Evolutionary conservation across 164 flowering plant species (phyloP).

Genomic region (Dillenia turbinata): DNA sequence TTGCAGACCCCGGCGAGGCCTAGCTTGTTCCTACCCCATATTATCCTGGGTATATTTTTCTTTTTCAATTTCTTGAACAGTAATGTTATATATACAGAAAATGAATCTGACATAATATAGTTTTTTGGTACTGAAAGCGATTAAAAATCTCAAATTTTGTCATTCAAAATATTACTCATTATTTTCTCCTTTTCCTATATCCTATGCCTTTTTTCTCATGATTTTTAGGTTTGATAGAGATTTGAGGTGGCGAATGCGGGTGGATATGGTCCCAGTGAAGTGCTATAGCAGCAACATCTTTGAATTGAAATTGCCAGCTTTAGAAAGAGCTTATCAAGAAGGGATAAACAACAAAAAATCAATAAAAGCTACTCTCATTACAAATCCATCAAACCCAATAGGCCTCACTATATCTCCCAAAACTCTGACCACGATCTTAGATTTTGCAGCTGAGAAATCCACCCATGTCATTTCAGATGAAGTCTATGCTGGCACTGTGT

Average conservation of each 20-base stretch:
- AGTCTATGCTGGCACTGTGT: slow-evolving; percentile 64
- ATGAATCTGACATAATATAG: too few species aligned
- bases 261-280: slow-evolving; percentile 69
- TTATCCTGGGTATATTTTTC: slow-evolving; percentile 55
- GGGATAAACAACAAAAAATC: slow-evolving; percentile 49
- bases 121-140: too few species aligned
- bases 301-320: slow-evolving; percentile 38
- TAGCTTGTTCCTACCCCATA: slow-evolving; percentile 71
- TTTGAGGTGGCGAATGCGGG: slow-evolving; percentile 56
- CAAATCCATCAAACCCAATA: slow-evolving; percentile 84
- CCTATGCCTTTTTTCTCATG: not conserved
- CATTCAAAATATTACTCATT: not conserved
- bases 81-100: not conserved
- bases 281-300: slow-evolving; percentile 73
- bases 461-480: slow-evolving; percentile 79
- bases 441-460: slow-evolving; percentile 67
- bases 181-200: not conserved
- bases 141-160: too few species aligned
- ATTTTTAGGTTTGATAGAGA: slow-evolving; percentile 74
- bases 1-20: slow-evolving; percentile 71
- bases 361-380: slow-evolving; percentile 68
- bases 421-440: slow-evolving; percentile 37
- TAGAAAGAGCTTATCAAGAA: slow-evolving; percentile 65
- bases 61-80: not conserved
- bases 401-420: slow-evolving; percentile 46